phyloP scores from a whole-genome alignment of 257 asterid genomes.

The Solanum arcanum region DNA sequence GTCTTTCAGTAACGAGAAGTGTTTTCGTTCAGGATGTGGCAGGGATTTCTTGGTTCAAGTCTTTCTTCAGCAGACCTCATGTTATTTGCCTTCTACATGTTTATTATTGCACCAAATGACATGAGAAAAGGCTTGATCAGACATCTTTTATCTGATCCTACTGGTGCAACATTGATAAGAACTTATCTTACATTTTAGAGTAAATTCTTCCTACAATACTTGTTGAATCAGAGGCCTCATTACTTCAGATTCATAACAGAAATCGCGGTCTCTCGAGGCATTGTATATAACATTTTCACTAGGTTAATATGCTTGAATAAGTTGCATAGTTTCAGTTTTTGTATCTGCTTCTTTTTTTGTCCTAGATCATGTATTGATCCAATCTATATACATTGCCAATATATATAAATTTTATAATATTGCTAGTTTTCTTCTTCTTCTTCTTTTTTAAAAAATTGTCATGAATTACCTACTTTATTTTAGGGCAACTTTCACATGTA shows the following conservation, averaged over 20 bases:
- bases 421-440: background rate
- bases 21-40: constrained; percentile 70
- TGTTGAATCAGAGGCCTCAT: background rate
- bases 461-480: background rate
- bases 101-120: constrained; percentile 83
- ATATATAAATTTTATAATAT: too few relatives aligned
- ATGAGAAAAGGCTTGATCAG: constrained; percentile 78
- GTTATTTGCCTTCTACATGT: constrained; percentile 84
- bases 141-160: constrained; percentile 92
- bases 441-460: background rate
- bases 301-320: background rate
- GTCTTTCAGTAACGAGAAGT: background rate
- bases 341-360: background rate
- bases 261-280: background rate
- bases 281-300: background rate
- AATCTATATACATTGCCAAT: background rate
- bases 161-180: constrained; percentile 78
- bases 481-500: too few relatives aligned
- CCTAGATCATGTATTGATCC: background rate
- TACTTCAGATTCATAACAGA: background rate
- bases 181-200: constrained; percentile 60
- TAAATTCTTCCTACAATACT: background rate
- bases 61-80: constrained; percentile 80
- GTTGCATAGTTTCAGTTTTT: background rate
- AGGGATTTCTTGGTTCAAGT: constrained; percentile 95